Base-by-base conservation (phyloP, 2,329 filamentous ascomycete species). In the Epichloe gansuensis region DNA sequence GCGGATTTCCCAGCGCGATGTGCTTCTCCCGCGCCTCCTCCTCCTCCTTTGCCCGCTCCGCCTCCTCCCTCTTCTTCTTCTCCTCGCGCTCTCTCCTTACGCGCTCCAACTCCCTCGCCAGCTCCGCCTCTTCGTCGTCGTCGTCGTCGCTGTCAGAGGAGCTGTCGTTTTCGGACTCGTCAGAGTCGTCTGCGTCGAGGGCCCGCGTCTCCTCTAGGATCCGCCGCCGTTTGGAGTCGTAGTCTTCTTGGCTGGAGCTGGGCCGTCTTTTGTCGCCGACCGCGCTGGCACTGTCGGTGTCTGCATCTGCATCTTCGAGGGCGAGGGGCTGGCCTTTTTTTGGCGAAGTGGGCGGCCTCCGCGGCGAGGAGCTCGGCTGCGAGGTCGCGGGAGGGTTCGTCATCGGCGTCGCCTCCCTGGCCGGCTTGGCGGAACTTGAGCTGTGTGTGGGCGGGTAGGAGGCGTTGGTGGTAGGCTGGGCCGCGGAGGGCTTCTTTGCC, bases 401-500 rank as follows among this genome's bases (percentile, higher is more conserved):
- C 84, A 49, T 69, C 68, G 35, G 85, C 85, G 58, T 83, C 84
- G 59, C 88, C 88, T 61, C 93, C 93, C 73, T 98, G 93, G 45
- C 90, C 91, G n/a, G 86, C 74, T 46, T 79, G 83, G 75, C 89
- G 82, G 66, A 85, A 86, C 73, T 98, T 98, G 65, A 98, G 83
- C 58, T 88, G 84, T 12, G 88, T 97, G 69, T 98, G 86, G 35
- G 93, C 93, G 37, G 93, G 91, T 13, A 96, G 83, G 15, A 97
- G 85, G 62, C 93, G 86, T 71, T 97, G 91, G 67, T 98, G 93
- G 74, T 96, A 97, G 61, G 90, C 91, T 48, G 89, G 88, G 47
- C 93, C 93, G 63, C 90, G 86, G 55, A 90, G 85, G 63, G 91
- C 89, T 71, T 98, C 93, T 76, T 96, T 96, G 67, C 93, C 93